These are phyloP conservation scores for Colletotrichum aenigma DNA, from an alignment of 2,329 filamentous ascomycete genomes.

Conservation along the genomic window DNA sequence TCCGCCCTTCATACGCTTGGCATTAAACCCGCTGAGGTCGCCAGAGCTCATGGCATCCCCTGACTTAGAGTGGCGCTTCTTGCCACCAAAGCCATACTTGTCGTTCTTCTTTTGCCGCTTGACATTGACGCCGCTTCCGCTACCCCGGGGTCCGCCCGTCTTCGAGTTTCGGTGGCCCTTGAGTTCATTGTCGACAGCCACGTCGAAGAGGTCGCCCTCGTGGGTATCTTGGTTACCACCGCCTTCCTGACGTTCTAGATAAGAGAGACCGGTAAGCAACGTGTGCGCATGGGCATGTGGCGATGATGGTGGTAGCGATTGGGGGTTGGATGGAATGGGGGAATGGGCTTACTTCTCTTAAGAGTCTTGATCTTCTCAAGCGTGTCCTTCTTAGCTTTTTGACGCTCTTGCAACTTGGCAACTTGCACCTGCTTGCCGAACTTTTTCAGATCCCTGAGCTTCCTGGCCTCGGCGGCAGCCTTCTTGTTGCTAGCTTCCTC, in stretches of 20 bases:
- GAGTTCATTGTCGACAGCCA: slow-evolving; percentile 77
- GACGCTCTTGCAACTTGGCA: slow-evolving; percentile 91
- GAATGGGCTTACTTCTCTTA: slow-evolving; percentile 83
- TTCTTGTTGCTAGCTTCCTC: slow-evolving; percentile 94
- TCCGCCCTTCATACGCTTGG: slow-evolving; percentile 81
- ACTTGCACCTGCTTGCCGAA: slow-evolving; percentile 99
- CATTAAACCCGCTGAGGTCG: slow-evolving; percentile 81
- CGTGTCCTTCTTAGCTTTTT: slow-evolving; percentile 90
- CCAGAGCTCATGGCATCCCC: slow-evolving; percentile 83
- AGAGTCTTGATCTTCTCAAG: slow-evolving; percentile 93
- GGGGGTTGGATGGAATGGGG: background rate
- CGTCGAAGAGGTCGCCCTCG: slow-evolving; percentile 90
- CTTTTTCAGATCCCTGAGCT: slow-evolving; percentile 95
- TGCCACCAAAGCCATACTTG: slow-evolving; percentile 95
- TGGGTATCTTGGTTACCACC: slow-evolving; percentile 66
- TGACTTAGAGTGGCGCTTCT: slow-evolving; percentile 91
- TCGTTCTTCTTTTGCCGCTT: slow-evolving; percentile 95
- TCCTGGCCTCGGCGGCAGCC: slow-evolving; percentile 87
- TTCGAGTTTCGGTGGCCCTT: slow-evolving; percentile 50
- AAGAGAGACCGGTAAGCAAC: background rate
- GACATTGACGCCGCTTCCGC: slow-evolving; percentile 48
- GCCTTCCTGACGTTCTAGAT: slow-evolving; percentile 80
- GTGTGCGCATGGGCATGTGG: background rate
- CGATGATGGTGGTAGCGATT: background rate
- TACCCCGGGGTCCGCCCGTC: slow-evolving; percentile 38